A percentile compares a stretch with the other conserved stretches of the same genome.
Conservation (phyloP, 495 filamentous ascomycete species). For the Poronia punctata region DNA sequence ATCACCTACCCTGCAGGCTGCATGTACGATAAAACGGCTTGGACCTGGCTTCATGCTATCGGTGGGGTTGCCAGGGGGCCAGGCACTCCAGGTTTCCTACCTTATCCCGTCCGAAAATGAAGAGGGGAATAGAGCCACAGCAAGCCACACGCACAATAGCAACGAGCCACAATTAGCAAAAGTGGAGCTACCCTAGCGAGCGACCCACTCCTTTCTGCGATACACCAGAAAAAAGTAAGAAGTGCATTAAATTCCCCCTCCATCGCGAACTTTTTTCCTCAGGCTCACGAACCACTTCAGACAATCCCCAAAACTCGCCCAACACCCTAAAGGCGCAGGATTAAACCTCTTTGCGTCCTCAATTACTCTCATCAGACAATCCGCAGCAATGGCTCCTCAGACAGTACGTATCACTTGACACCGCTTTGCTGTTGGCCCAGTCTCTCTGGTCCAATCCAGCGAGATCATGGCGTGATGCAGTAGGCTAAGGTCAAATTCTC, state of each 20-base stretch:
- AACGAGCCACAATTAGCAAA: not conserved
- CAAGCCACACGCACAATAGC: not conserved
- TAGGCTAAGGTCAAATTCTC: constrained; percentile 73
- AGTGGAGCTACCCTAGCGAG: constrained; percentile 10
- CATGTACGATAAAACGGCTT: too few relatives aligned
- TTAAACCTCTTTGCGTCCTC: constrained; percentile 60
- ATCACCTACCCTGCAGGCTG: too few relatives aligned
- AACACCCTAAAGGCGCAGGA: constrained; percentile 36
- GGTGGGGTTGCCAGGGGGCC: too few relatives aligned
- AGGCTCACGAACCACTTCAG: constrained; percentile 10
- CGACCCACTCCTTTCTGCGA: constrained; percentile 14
- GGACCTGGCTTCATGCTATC: too few relatives aligned
- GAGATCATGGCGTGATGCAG: constrained; percentile 65
- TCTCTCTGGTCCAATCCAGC: constrained; percentile 27
- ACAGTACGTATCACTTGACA: constrained; percentile 69
- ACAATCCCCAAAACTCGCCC: constrained; percentile 13
- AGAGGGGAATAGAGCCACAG: not conserved
- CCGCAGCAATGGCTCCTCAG: constrained; percentile 51
- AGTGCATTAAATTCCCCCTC: constrained; percentile 15
- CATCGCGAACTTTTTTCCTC: constrained; percentile 12
- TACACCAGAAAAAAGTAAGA: constrained; percentile 27
- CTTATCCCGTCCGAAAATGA: too few relatives aligned
- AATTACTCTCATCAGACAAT: constrained; percentile 19
- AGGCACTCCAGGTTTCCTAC: too few relatives aligned
- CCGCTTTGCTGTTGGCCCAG: constrained; percentile 83